Percentiles rank a stretch among this genome's conserved stretches.
These are phyloP conservation scores for Pseudogymnoascus sp. DNA, from an alignment of 2,329 filamentous ascomycete genomes.

Conservation along the genomic window DNA sequence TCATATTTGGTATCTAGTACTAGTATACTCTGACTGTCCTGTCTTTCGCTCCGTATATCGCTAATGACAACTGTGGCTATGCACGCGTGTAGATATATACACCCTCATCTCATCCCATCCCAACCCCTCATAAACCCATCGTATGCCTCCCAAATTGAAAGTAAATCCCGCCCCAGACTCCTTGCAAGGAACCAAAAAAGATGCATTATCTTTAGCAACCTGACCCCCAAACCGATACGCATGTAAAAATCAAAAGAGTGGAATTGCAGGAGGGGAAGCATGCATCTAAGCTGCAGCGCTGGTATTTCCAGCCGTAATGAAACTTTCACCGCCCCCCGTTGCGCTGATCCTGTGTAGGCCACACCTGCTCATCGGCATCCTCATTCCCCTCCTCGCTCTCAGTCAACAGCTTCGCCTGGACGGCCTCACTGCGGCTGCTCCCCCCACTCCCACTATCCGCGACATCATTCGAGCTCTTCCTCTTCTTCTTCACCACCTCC, in stretches of 20 bases:
- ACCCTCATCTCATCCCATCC: neutral
- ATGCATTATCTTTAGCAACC: neutral
- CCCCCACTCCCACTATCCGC: neutral
- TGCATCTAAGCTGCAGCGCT: neutral
- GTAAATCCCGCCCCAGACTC: neutral
- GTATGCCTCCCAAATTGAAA: neutral
- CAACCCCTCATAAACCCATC: neutral
- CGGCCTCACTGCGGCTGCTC: neutral
- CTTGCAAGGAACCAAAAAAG: neutral
- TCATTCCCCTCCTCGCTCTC: neutral
- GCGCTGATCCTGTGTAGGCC: neutral
- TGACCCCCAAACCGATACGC: neutral
- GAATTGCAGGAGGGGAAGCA: neutral
- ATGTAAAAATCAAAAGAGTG: conserved; percentile 2
- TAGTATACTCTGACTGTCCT: neutral
- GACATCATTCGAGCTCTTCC: neutral
- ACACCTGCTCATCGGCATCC: neutral
- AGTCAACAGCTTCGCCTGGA: neutral
- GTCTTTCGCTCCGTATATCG: neutral
- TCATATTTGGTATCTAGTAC: conserved; percentile 6
- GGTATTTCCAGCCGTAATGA: neutral
- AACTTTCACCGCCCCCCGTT: neutral
- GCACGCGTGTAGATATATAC: neutral
- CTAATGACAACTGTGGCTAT: neutral
- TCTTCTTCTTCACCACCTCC: conserved; percentile 5